These are phyloP conservation scores for Mimosa bimucronata DNA, from an alignment of 306 rosid genomes.

Conservation along the genomic window DNA sequence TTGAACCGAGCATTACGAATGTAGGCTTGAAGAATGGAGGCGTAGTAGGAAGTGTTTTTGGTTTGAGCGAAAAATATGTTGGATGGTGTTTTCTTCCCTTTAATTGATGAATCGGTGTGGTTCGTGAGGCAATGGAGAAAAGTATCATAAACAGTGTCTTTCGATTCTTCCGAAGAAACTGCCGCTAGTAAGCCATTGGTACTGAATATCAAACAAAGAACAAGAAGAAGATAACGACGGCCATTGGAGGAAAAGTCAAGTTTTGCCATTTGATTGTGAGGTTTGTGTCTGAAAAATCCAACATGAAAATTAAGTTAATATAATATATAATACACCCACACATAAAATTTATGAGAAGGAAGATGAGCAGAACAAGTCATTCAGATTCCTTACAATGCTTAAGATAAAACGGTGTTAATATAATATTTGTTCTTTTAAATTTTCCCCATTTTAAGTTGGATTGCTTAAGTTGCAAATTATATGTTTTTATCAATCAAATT, in stretches of 20 bases:
- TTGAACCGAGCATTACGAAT: slow-evolving; percentile 52
- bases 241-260: neutral
- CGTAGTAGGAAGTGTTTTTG: slow-evolving; percentile 35
- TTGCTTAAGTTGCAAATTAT: too few species aligned
- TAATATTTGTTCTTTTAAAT: too few species aligned
- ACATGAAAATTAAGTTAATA: neutral
- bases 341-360: neutral
- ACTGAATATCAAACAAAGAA: neutral
- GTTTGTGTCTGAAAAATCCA: neutral
- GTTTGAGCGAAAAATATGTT: slow-evolving; percentile 1
- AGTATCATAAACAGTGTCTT: neutral
- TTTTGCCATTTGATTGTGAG: slow-evolving; percentile 41
- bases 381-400: neutral
- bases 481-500: too few species aligned
- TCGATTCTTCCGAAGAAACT: neutral
- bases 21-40: slow-evolving; percentile 43
- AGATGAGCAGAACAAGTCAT: neutral
- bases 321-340: neutral
- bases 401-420: neutral
- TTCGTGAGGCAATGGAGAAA: slow-evolving; percentile 38
- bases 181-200: neutral
- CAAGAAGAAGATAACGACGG: neutral
- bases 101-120: slow-evolving; percentile 27
- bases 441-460: too few species aligned
- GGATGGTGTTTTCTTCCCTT: slow-evolving; percentile 12